phyloP scores from a whole-genome alignment of 1,284 basidiomycete genomes.

The Ustilago bromivora region DNA sequence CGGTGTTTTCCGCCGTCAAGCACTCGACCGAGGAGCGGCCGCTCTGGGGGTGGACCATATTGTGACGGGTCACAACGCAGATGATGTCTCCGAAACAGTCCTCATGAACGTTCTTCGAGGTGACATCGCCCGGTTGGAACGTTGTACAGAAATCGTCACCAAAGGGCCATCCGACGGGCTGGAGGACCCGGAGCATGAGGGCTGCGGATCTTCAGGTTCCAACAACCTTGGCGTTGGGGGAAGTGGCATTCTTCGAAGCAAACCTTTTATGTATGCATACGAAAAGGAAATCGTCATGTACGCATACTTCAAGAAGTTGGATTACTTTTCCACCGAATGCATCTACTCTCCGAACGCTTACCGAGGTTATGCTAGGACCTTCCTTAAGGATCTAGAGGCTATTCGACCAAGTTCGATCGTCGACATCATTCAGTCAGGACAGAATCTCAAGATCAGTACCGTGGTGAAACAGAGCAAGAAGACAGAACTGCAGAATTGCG shows the following conservation, averaged over 20 bases:
- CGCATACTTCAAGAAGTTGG: conserved; percentile 93
- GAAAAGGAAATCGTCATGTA: conserved; percentile 99
- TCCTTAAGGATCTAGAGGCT: conserved; percentile 94
- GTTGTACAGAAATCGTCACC: conserved; percentile 89
- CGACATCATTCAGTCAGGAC: conserved; percentile 82
- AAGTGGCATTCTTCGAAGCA: conserved; percentile 93
- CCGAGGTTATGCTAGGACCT: conserved; percentile 91
- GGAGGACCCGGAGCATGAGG: conserved; percentile 69
- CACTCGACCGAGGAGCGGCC: conserved; percentile 91
- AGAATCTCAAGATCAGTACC: conserved; percentile 56
- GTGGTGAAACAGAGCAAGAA: conserved; percentile 57
- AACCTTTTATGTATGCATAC: conserved; percentile 98
- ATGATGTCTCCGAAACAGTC: conserved; percentile 98
- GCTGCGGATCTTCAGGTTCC: conserved; percentile 49
- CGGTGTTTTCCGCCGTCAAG: conserved; percentile 95
- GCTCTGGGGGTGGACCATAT: conserved; percentile 94
- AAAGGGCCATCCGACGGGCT: conserved; percentile 51
- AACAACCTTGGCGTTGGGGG: conserved; percentile 71
- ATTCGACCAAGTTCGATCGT: conserved; percentile 93
- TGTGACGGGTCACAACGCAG: conserved; percentile 98
- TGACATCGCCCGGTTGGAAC: conserved; percentile 90
- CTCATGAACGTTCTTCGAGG: conserved; percentile 99
- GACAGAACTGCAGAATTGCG: conserved; percentile 60
- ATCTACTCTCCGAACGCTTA: conserved; percentile 97
- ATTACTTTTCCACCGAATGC: conserved; percentile 99